A percentile compares a stretch with the other conserved stretches of the same genome.
These are phyloP conservation scores for Penicillium decumbens DNA, from an alignment of 2,329 filamentous ascomycete genomes.

Conservation along the genomic window DNA sequence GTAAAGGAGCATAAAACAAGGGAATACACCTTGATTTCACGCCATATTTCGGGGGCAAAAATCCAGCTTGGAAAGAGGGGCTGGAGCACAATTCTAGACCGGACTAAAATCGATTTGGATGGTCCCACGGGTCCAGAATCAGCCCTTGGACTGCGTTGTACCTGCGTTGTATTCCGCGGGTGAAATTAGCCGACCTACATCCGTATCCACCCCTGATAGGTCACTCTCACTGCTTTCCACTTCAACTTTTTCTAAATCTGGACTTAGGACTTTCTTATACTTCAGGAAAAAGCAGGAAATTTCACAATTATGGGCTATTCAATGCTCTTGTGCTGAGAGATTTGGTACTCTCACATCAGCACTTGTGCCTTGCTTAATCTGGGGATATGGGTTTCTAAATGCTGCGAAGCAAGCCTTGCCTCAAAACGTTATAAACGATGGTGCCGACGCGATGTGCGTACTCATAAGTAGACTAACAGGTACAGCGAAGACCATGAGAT, in stretches of 20 bases:
- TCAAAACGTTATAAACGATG: constrained; percentile 48
- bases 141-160: neutral
- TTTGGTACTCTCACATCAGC: too few species aligned
- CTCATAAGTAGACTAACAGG: constrained; percentile 43
- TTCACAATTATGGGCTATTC: neutral
- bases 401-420: too few species aligned
- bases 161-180: neutral
- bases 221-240: neutral
- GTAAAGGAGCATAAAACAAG: neutral
- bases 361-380: constrained; percentile 40
- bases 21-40: neutral
- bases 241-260: neutral
- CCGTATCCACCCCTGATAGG: neutral
- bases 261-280: neutral
- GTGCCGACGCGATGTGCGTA: constrained; percentile 41
- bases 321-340: neutral
- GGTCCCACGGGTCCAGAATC: neutral
- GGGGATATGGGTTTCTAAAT: too few species aligned
- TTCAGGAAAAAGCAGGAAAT: neutral
- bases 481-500: neutral
- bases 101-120: neutral
- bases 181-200: neutral
- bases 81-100: neutral
- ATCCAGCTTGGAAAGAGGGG: neutral
- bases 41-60: neutral